These are phyloP conservation scores for Pseudonectria buxi DNA, from an alignment of 2,329 filamentous ascomycete species.

Conservation along the genomic window DNA sequence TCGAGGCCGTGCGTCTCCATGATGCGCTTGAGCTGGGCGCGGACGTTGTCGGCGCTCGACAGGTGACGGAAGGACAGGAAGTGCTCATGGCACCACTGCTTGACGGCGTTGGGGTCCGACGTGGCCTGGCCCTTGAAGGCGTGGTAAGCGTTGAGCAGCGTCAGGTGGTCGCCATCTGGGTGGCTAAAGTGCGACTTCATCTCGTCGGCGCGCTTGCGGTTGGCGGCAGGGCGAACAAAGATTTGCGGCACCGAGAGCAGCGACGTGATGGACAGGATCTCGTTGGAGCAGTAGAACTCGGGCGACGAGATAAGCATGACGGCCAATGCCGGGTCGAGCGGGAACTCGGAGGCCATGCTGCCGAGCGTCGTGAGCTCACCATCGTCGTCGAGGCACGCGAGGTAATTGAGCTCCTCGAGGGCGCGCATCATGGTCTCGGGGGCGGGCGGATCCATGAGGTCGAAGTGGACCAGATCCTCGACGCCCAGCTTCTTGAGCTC, in stretches of 20 bases:
- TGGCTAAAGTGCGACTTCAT: slow-evolving; percentile 96
- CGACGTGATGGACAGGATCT: slow-evolving; percentile 91
- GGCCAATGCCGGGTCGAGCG: slow-evolving; percentile 84
- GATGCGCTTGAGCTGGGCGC: slow-evolving; percentile 83
- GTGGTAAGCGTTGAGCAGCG: slow-evolving; percentile 95
- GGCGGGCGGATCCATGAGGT: slow-evolving; percentile 96
- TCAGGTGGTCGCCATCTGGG: slow-evolving; percentile 89
- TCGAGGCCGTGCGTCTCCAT: slow-evolving; percentile 91
- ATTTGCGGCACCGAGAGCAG: slow-evolving; percentile 91
- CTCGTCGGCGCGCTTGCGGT: slow-evolving; percentile 87
- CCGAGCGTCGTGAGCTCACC: slow-evolving; percentile 85
- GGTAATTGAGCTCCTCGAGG: slow-evolving; percentile 93
- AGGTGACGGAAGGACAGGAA: slow-evolving; percentile 86
- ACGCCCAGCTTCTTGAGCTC: slow-evolving; percentile 97
- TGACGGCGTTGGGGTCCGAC: slow-evolving; percentile 58
- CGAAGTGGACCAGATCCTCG: slow-evolving; percentile 93
- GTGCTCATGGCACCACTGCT: slow-evolving; percentile 95
- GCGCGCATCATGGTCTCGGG: slow-evolving; percentile 98
- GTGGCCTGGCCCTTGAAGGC: slow-evolving; percentile 75
- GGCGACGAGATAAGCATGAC: slow-evolving; percentile 98
- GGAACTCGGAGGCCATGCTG: slow-evolving; percentile 85
- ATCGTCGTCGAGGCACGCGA: slow-evolving; percentile 93
- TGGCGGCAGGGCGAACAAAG: slow-evolving; percentile 78
- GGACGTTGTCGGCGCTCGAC: slow-evolving; percentile 89
- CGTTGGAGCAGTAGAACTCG: slow-evolving; percentile 98